Conservation (phyloP, 2,329 filamentous ascomycete genomes). For the Bipolaris oryzae region DNA sequence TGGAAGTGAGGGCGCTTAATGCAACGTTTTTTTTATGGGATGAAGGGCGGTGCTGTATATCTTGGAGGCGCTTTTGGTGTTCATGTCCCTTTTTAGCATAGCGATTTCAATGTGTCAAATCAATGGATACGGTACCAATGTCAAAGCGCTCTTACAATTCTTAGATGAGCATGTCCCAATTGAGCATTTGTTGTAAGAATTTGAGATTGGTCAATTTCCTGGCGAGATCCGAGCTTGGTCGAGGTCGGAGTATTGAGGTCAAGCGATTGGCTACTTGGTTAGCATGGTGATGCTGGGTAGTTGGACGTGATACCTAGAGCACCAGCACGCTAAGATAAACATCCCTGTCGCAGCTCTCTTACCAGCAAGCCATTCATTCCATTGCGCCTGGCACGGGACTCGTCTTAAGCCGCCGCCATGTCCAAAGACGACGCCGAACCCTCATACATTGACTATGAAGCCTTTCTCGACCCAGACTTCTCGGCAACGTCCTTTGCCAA, state of each 20-base stretch:
- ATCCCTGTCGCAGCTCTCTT: slow-evolving; percentile 1
- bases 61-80: slow-evolving; percentile 19
- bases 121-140: slow-evolving; percentile 4
- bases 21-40: background rate
- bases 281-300: background rate
- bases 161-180: background rate
- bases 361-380: background rate
- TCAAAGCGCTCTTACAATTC: background rate
- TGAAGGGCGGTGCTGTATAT: slow-evolving; percentile 6
- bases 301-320: background rate
- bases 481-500: slow-evolving; percentile 85
- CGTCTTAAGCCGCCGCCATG: slow-evolving; percentile 25
- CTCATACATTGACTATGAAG: slow-evolving; percentile 95
- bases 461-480: slow-evolving; percentile 84
- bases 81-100: slow-evolving; percentile 18
- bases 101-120: slow-evolving; percentile 8
- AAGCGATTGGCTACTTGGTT: background rate
- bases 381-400: background rate
- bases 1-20: slow-evolving; percentile 79
- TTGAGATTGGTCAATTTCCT: too few relatives aligned
- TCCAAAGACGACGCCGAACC: slow-evolving; percentile 57
- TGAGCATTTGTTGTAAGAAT: background rate
- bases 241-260: background rate
- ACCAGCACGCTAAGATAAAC: slow-evolving; percentile 12
- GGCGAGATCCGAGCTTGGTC: too few relatives aligned